phyloP scores from a whole-genome alignment of 2,329 filamentous ascomycete genomes.

The Monilinia fructicola region DNA sequence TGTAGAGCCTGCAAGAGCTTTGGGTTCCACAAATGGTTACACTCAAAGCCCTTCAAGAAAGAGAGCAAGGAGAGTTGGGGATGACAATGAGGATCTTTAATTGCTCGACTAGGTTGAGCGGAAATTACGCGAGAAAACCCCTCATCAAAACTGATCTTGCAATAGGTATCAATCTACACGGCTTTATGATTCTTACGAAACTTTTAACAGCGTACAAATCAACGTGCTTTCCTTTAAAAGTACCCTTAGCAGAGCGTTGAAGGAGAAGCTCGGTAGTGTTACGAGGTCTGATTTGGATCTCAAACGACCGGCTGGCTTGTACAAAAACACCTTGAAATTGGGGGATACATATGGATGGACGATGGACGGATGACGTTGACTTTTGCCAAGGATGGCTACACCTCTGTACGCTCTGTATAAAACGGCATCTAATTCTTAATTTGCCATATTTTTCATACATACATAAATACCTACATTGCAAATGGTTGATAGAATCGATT shows the following conservation, averaged over 20 bases:
- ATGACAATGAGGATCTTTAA: neutral
- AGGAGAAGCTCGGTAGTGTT: neutral
- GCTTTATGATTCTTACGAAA: neutral
- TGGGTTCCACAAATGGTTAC: neutral
- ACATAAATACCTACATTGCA: no score
- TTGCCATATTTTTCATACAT: no score
- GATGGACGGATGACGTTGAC: neutral
- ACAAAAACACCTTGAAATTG: neutral
- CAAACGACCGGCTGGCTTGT: neutral
- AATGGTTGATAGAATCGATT: no score
- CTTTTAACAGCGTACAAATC: no score
- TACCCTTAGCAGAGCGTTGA: neutral
- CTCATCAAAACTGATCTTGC: neutral
- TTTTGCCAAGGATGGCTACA: neutral
- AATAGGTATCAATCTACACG: neutral
- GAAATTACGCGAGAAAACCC: neutral
- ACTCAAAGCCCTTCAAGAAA: slow-evolving; percentile 1
- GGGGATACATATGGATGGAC: neutral
- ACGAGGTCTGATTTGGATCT: neutral
- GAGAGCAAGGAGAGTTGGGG: neutral
- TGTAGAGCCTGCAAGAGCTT: neutral
- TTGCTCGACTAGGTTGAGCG: neutral
- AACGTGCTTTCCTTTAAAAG: neutral
- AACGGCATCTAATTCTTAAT: neutral
- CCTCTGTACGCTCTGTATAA: neutral